These are phyloP conservation scores for Orbilia javanica DNA, from an alignment of 2,329 filamentous ascomycete genomes.

Conservation along the genomic window DNA sequence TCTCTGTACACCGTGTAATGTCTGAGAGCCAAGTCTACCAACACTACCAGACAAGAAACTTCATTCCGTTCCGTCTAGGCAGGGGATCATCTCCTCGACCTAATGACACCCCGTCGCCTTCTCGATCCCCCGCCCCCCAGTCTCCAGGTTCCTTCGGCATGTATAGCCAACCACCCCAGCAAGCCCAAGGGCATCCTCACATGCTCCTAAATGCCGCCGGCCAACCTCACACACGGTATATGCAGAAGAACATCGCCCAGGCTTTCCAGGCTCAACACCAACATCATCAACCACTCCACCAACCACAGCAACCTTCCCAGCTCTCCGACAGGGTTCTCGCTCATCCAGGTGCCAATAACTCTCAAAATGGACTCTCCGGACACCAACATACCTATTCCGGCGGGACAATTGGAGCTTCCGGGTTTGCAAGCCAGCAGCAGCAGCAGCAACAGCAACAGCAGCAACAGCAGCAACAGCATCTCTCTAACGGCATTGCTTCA, in stretches of 20 bases:
- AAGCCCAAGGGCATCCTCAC: slow-evolving; percentile 61
- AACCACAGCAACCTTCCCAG: slow-evolving; percentile 61
- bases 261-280: slow-evolving; percentile 63
- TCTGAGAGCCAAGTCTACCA: slow-evolving; percentile 59
- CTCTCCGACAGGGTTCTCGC: slow-evolving; percentile 47
- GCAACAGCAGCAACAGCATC: slow-evolving; percentile 60
- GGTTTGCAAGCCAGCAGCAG: slow-evolving; percentile 61
- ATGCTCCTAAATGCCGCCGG: slow-evolving; percentile 61
- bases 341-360: slow-evolving; percentile 53
- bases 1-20: slow-evolving; percentile 46
- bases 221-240: slow-evolving; percentile 60
- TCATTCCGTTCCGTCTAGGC: slow-evolving; percentile 55
- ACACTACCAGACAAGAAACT: slow-evolving; percentile 58
- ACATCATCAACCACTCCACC: slow-evolving; percentile 63
- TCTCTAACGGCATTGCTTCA: slow-evolving; percentile 26
- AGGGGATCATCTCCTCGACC: slow-evolving; percentile 58
- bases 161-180: slow-evolving; percentile 59
- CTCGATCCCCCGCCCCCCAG: slow-evolving; percentile 69
- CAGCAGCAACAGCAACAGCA: slow-evolving; percentile 39
- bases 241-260: slow-evolving; percentile 61
- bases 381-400: slow-evolving; percentile 70
- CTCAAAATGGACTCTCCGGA: slow-evolving; percentile 63
- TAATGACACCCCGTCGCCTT: slow-evolving; percentile 70
- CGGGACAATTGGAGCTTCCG: slow-evolving; percentile 67
- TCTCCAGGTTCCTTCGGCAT: slow-evolving; percentile 61